phyloP scores from a whole-genome alignment of 2,329 filamentous ascomycete genomes.

The Aspergillus oerlinghausenensis region DNA sequence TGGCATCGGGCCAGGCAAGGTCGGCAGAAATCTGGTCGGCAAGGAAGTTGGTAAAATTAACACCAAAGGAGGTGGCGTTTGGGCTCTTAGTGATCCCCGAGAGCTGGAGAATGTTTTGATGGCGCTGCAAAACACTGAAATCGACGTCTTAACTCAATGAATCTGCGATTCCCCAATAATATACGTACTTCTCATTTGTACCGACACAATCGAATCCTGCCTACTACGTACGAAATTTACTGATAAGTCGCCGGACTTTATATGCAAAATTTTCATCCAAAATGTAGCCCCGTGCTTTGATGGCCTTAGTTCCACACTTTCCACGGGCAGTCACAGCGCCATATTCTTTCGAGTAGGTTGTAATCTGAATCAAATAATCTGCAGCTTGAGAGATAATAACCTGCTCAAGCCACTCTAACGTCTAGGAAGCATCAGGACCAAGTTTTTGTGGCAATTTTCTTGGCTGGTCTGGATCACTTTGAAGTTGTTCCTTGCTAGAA shows the following conservation, averaged over 20 bases:
- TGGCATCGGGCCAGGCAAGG: constrained; percentile 88
- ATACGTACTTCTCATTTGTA: background rate
- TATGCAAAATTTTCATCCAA: background rate
- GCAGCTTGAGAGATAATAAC: background rate
- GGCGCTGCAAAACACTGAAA: constrained; percentile 61
- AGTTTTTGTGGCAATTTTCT: background rate
- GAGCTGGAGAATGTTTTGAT: constrained; percentile 67
- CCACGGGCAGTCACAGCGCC: background rate
- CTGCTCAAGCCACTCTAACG: background rate
- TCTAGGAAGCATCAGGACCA: background rate
- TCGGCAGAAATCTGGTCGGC: constrained; percentile 86
- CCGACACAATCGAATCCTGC: background rate
- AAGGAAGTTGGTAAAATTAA: constrained; percentile 85
- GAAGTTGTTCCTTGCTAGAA: background rate
- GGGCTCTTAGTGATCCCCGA: constrained; percentile 78
- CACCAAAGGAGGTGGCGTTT: constrained; percentile 85
- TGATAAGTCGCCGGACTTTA: background rate
- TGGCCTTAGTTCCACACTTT: background rate
- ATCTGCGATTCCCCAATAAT: constrained; percentile 32
- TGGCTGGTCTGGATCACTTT: background rate
- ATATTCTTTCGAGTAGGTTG: background rate
- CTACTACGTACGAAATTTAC: background rate
- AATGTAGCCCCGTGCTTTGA: background rate
- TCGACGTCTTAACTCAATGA: constrained; percentile 51
- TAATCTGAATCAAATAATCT: background rate